Evolutionary conservation across 78 protist species (phyloP), one percentile per base, ranked within the genome.

Genomic region (Guillardia theta): DNA sequence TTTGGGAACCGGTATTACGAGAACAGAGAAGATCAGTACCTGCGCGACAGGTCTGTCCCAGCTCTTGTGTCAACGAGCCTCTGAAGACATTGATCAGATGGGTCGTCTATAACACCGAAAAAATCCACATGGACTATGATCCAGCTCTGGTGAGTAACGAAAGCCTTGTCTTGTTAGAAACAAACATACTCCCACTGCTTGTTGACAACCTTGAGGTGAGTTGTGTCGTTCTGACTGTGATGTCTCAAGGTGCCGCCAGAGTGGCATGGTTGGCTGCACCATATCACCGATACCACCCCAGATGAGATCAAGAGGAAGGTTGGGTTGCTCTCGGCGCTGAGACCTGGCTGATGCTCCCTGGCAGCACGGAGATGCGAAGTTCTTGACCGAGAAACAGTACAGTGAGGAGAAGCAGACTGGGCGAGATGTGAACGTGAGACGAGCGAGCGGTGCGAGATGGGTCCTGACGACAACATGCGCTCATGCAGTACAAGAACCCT

Each of bases 241-340:
- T 53, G n/a, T n/a, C n/a, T 30, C 70, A 58, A 12, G 10, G 41
- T 70, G 10, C 83, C 33, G 27, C 33, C 83, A 1, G 45, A 70
- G 83, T 70, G 83, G 83, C 83, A 70, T 24, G 83, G 83, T 24
- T 70, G 83, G 83, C 83, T 70, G n/a, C 83, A 70, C 83, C 83
- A 70, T 43, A 33, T 33, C 46, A 70, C 83, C 21, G 78, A 12
- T 64, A 4, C 78, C 78, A 19, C 78, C n/a, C 78, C 15, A 21
- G 62, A 12, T 18, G 62, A 53, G 33, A 12, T 53, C 62, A 53
- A n/a, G n/a, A n/a, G n/a, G n/a, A n/a, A n/a, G n/a, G n/a, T n/a
- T n/a, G n/a, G n/a, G n/a, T 15, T 50, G 30, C 58, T 50, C 58
- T 50, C 58, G 10, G 30, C 58, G 30, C 15, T 15, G 10, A 15